Base-by-base conservation (phyloP, 345 rosid species). In the Lepidium africanum region DNA sequence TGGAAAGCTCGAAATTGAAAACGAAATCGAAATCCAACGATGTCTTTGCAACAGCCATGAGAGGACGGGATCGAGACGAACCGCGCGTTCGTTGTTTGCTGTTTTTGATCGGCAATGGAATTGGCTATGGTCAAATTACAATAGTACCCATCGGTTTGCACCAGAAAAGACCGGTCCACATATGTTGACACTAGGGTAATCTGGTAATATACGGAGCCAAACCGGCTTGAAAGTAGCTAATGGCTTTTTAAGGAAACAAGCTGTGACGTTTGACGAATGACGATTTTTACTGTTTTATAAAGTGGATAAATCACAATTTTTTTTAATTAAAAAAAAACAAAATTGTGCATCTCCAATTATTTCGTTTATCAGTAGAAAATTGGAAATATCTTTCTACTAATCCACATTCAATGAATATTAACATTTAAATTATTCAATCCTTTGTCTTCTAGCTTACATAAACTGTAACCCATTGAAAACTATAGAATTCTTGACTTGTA, bases 91-190 rank as follows among this genome's bases (percentile, higher is more conserved):
- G 69, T 77, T 81, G 79, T 58, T 81, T 80, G 82, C 67, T 75
- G 71, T 42, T 86, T 86, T 83, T 87, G 91, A 86, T 92, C 98
- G 95, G 90, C 88, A 81, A 85, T 78, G 88, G 78, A 77, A 72
- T 64, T 86, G 72, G 77, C 51, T 14, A 9, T 1, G 0, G 0
- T 1, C 9, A 59, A 78, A 79, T 83, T 70, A 85, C 92, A 0
- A 0, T 66, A 70, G 35, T 80, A 46, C 78, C 92, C 96, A 69
- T 59, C 57, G 3, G 56, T 56, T 70, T 12, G 53, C 47, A 48
- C 0, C 5, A 33, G 14, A 40, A 8, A 15, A 48, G 49, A 46
- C 4, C 32, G 48, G 56, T 61, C 63, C 47, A 41, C 21, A 40
- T 21, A 5, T 13, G 25, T n/a, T 71, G 49, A 33, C 1, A 17